Evolutionary conservation across 2,329 filamentous ascomycete species (phyloP).

Genomic region (Aspergillus tanneri): DNA sequence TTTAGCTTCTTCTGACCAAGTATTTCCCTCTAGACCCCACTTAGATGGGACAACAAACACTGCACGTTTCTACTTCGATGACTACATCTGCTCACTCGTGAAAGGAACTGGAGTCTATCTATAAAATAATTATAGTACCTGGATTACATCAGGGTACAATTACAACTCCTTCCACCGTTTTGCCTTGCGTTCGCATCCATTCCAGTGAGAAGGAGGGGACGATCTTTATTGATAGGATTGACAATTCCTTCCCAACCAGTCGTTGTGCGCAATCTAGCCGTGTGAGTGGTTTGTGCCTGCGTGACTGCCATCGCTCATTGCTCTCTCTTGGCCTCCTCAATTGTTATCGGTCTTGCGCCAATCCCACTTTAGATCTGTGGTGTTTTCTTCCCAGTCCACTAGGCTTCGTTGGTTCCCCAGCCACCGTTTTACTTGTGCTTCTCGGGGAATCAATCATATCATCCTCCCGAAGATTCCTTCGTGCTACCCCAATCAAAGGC

Average conservation of each 20-base stretch:
- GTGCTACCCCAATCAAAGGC: conserved; percentile 14
- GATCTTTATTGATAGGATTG: conserved; percentile 34
- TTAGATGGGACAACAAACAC: conserved; percentile 20
- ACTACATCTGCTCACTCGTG: neutral
- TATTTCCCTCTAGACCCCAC: conserved; percentile 13
- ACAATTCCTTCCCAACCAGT: too few relatives aligned
- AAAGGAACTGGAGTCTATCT: neutral
- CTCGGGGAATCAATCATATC: conserved; percentile 10
- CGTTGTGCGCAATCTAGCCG: conserved; percentile 5
- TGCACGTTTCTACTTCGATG: neutral
- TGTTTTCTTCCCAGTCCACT: neutral
- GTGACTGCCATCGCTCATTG: too few relatives aligned
- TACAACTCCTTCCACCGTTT: neutral
- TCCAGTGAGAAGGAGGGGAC: conserved; percentile 31
- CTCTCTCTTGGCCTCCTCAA: conserved; percentile 9
- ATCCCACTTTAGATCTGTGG: conserved; percentile 6
- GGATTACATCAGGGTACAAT: too few relatives aligned
- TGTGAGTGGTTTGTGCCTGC: conserved; percentile 31
- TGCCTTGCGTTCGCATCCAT: neutral
- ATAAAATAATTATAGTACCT: too few relatives aligned
- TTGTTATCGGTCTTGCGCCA: conserved; percentile 8
- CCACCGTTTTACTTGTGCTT: conserved; percentile 21
- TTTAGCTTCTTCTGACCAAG: conserved; percentile 11
- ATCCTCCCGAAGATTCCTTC: neutral
- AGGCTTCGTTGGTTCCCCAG: conserved; percentile 21